phyloP scores from a whole-genome alignment of 1,139 yeast species.

The Blastobotrys buckinghamii region DNA sequence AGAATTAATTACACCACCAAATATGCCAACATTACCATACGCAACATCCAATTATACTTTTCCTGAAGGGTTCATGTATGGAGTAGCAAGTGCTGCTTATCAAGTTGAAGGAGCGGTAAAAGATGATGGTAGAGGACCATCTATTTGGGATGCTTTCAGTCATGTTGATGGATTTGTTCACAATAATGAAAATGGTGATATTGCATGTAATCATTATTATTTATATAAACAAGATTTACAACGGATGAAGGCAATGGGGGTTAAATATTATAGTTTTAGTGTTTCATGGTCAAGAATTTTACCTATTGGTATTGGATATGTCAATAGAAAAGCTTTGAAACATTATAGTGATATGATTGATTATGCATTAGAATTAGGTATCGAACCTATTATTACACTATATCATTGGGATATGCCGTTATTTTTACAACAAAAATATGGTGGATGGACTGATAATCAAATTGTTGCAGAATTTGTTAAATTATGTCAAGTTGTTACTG shows the following conservation, averaged over 20 bases:
- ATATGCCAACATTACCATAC: constrained; percentile 6
- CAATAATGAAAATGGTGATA: constrained; percentile 19
- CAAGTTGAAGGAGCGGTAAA: constrained; percentile 37
- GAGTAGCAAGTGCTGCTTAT: constrained; percentile 14
- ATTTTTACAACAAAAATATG: constrained; percentile 25
- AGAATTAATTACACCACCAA: constrained; percentile 3
- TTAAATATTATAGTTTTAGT: constrained; percentile 30
- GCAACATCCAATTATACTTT: background rate
- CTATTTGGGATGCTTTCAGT: constrained; percentile 26
- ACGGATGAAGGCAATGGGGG: constrained; percentile 33
- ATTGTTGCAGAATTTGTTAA: constrained; percentile 34
- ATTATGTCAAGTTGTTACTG: constrained; percentile 34
- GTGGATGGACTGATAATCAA: constrained; percentile 31
- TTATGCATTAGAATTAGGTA: constrained; percentile 28
- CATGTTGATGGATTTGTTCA: constrained; percentile 9
- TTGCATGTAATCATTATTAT: constrained; percentile 32
- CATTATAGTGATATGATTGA: constrained; percentile 33
- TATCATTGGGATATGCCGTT: constrained; percentile 34
- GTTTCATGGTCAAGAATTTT: constrained; percentile 35
- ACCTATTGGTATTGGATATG: constrained; percentile 29
- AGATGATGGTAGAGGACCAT: constrained; percentile 33
- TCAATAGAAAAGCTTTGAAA: constrained; percentile 30
- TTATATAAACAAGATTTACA: constrained; percentile 33
- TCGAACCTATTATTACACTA: constrained; percentile 31
- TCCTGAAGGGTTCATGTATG: constrained; percentile 12